A percentile compares a stretch with the other conserved stretches of the same genome.
phyloP scores from a whole-genome alignment of 805 yeast genomes.

The Saccharomycopsis malanga region DNA sequence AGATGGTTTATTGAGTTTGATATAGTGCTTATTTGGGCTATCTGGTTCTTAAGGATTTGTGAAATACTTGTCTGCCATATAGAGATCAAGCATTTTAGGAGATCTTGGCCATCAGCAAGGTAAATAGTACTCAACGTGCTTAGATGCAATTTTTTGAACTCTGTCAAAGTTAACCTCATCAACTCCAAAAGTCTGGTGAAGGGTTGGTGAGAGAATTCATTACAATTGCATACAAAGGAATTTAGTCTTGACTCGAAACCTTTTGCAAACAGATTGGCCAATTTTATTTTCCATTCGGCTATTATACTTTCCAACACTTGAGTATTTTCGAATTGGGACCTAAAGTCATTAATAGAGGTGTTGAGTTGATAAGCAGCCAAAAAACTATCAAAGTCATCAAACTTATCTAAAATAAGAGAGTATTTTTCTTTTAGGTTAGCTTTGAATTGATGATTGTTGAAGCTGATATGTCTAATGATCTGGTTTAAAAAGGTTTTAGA shows the following conservation, averaged over 20 bases:
- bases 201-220: neutral
- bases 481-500: conserved; percentile 4
- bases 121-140: conserved; percentile 3
- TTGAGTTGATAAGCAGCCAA: neutral
- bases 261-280: neutral
- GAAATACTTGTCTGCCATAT: conserved; percentile 3
- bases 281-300: conserved; percentile 4
- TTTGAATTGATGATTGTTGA: conserved; percentile 1
- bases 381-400: neutral
- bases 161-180: conserved; percentile 2
- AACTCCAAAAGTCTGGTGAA: conserved; percentile 4
- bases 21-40: neutral
- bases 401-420: neutral
- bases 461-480: neutral
- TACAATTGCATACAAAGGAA: neutral
- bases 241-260: neutral
- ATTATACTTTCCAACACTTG: neutral
- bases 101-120: neutral
- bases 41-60: neutral
- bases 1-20: neutral
- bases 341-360: neutral
- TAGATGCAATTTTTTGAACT: conserved; percentile 5
- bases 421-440: conserved; percentile 1
- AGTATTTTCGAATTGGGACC: conserved; percentile 1
- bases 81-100: neutral